A percentile compares a stretch with the other conserved stretches of the same genome.
These are phyloP conservation scores for Barnettozyma californica DNA, from an alignment of 805 yeast species.

Conservation along the genomic window DNA sequence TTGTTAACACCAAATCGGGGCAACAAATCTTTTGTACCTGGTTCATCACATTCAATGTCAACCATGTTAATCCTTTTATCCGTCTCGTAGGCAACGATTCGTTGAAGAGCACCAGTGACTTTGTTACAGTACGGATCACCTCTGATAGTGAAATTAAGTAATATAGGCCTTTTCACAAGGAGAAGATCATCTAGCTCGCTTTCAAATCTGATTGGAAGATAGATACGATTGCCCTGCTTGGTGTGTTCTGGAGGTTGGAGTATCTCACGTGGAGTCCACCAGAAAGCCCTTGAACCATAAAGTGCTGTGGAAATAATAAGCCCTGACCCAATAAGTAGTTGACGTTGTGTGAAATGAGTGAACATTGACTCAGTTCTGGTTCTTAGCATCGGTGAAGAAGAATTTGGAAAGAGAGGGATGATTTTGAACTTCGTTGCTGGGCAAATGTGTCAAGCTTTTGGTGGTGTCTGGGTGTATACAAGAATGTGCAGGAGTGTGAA, in stretches of 20 bases:
- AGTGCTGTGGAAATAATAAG: conserved; percentile 19
- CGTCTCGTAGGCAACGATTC: conserved; percentile 43
- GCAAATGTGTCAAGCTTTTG: neutral
- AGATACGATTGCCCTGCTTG: conserved; percentile 37
- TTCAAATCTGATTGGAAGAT: conserved; percentile 49
- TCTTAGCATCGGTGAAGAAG: neutral
- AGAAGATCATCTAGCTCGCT: conserved; percentile 54
- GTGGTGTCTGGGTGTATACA: neutral
- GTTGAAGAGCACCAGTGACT: conserved; percentile 56
- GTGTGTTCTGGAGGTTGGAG: conserved; percentile 33
- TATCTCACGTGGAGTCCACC: conserved; percentile 32
- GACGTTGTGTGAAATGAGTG: conserved; percentile 15
- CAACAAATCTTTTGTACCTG: conserved; percentile 54
- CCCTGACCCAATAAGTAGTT: conserved; percentile 24
- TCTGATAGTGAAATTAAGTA: conserved; percentile 64
- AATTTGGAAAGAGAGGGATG: neutral
- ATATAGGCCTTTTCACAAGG: conserved; percentile 49
- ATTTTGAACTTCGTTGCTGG: neutral
- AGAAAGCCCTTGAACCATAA: conserved; percentile 21
- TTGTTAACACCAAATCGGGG: conserved; percentile 48
- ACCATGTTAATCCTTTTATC: conserved; percentile 54
- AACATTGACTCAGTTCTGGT: neutral
- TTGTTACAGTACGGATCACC: conserved; percentile 60
- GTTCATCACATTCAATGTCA: conserved; percentile 66
- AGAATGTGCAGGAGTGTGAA: too few species aligned